Base-by-base conservation (phyloP, 345 rosid species). In the Citrus sp. region DNA sequence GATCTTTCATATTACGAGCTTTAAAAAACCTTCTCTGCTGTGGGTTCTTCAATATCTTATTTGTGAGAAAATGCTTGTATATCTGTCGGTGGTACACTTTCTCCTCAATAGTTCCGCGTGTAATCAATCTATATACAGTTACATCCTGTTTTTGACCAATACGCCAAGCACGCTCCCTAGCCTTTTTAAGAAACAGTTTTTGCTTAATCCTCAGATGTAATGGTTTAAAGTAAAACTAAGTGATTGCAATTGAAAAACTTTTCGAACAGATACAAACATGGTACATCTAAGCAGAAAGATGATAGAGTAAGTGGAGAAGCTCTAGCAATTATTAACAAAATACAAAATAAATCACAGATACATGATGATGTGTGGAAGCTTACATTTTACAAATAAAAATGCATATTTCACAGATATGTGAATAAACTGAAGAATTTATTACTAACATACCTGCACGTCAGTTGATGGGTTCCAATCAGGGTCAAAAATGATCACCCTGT, bases 81-180 rank as follows among this genome's bases (percentile, higher is more conserved):
- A 96, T 96, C 84, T 96, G 99, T 55, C 99, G 84, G 77, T 96
- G 98, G 78, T 96, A 96, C 70, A 92, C 98, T 82, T 96, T 96
- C 87, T 96, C 99, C 86, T 96, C 99, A 76, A 96, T 96, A 70
- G 97, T 91, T 77, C 98, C 99, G 4, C 93, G 92, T 0, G 93
- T 94, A 80, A 96, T 92, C 88, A 96, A 82, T 88, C 99, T 92
- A 81, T 92, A 96, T 22, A 96, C 87, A n/a, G 90, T 89, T 67
- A 96, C 99, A 83, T 92, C 98, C 82, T 90, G 86, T 83, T 85
- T 90, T 85, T 96, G 99, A 73, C 98, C 99, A 86, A 96, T 92
- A 65, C 97, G 98, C 98, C 99, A 96, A 76, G 99, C 99, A 60
- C 99, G 98, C 84, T 96, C 99, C 91, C 99, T 94, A 7, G 99